Conservation (phyloP, 179 eudicot genomes). For the Dionaea muscipula region DNA sequence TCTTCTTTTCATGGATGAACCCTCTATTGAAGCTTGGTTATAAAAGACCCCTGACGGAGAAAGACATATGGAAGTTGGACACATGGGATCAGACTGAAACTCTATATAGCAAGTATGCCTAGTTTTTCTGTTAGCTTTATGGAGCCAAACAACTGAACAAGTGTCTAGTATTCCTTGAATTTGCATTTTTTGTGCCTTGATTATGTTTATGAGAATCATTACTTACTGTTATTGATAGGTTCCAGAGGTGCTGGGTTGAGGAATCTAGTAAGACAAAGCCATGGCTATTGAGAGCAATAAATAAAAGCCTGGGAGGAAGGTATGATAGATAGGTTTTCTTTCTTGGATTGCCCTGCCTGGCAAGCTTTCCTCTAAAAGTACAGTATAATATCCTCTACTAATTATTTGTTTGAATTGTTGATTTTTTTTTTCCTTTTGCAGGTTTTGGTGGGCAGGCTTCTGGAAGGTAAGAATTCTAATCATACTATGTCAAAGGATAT, state of each 20-base stretch:
- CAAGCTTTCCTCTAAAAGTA: background rate
- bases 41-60: conserved; percentile 67
- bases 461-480: conserved; percentile 57
- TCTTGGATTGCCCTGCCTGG: background rate
- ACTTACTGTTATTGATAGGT: conserved; percentile 26
- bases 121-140: conserved; percentile 5
- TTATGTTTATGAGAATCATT: background rate
- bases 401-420: conserved; percentile 7
- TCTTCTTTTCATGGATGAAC: conserved; percentile 65
- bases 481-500: conserved; percentile 4
- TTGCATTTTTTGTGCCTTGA: background rate
- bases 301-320: conserved; percentile 78
- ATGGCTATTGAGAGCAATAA: conserved; percentile 63
- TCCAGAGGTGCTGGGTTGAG: conserved; percentile 56
- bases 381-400: conserved; percentile 1
- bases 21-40: conserved; percentile 70
- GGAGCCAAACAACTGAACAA: background rate
- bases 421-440: conserved; percentile 31
- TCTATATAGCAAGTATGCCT: conserved; percentile 42
- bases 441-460: conserved; percentile 99
- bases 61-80: conserved; percentile 79
- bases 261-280: conserved; percentile 56
- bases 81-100: conserved; percentile 80
- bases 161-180: background rate
- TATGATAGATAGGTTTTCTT: conserved; percentile 12